These are phyloP conservation scores for Cladosporium austrohemisphaericum DNA, from an alignment of 2,329 filamentous ascomycete genomes.

Conservation along the genomic window DNA sequence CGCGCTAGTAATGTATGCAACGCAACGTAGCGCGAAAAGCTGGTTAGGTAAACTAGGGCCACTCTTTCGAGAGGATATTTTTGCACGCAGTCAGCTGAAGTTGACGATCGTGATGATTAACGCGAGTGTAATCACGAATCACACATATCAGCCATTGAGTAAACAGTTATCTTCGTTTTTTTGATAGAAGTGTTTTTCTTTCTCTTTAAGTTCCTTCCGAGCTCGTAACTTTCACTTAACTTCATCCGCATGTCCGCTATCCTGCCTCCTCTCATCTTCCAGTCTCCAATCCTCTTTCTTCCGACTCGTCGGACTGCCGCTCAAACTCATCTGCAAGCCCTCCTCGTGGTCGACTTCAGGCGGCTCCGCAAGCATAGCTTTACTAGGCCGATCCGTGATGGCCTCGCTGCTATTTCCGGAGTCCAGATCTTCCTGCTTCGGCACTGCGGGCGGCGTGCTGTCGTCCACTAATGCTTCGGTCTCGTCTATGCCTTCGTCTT, in stretches of 20 bases:
- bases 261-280: conserved; percentile 11
- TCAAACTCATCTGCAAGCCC: conserved; percentile 8
- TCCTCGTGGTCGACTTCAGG: conserved; percentile 12
- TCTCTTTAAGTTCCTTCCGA: too few species aligned
- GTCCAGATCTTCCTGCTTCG: conserved; percentile 1
- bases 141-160: too few species aligned
- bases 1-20: too few species aligned
- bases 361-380: conserved; percentile 10
- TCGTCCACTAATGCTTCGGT: neutral
- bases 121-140: too few species aligned
- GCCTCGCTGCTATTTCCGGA: conserved; percentile 14
- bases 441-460: neutral
- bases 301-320: neutral
- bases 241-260: conserved; percentile 10
- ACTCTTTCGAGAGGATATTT: too few species aligned
- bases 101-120: too few species aligned
- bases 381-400: conserved; percentile 7
- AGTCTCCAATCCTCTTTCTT: conserved; percentile 1
- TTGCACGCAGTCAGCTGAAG: too few species aligned
- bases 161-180: too few species aligned
- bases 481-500: neutral
- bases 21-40: too few species aligned
- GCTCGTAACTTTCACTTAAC: neutral
- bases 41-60: too few species aligned
- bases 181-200: too few species aligned